Conservation (phyloP, 306 rosid species). For the Styphnolobium japonicum region DNA sequence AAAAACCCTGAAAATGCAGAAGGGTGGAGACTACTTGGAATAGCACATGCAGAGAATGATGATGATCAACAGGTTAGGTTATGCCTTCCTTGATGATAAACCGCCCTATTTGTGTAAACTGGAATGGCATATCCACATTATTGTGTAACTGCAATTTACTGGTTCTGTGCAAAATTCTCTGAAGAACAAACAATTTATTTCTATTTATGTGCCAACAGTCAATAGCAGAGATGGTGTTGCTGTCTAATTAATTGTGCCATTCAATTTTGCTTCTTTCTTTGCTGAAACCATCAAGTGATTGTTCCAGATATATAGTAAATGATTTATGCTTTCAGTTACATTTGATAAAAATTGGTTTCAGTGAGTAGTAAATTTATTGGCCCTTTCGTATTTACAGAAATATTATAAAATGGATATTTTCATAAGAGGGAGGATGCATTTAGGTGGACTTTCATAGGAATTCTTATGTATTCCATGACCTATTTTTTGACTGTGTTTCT, state of each 20-base stretch:
- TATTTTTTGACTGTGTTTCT: neutral
- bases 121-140: neutral
- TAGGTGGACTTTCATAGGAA: neutral
- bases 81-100: conserved; percentile 19
- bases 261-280: conserved; percentile 6
- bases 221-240: neutral
- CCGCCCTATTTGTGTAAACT: conserved; percentile 3
- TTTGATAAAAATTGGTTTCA: conserved; percentile 4
- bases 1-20: conserved; percentile 94
- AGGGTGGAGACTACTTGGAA: conserved; percentile 99
- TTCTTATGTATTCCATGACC: neutral
- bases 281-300: neutral
- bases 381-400: neutral
- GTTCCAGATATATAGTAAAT: neutral
- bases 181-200: neutral
- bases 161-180: conserved; percentile 6
- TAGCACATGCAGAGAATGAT: conserved; percentile 98
- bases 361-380: neutral
- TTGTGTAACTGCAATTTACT: neutral
- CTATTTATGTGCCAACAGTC: neutral
- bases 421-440: neutral
- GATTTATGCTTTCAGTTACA: conserved; percentile 5
- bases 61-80: conserved; percentile 99
- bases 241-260: neutral
- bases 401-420: neutral